These are phyloP conservation scores for Akanthomyces lecanii DNA, from an alignment of 2,329 filamentous ascomycete genomes.

Conservation along the genomic window DNA sequence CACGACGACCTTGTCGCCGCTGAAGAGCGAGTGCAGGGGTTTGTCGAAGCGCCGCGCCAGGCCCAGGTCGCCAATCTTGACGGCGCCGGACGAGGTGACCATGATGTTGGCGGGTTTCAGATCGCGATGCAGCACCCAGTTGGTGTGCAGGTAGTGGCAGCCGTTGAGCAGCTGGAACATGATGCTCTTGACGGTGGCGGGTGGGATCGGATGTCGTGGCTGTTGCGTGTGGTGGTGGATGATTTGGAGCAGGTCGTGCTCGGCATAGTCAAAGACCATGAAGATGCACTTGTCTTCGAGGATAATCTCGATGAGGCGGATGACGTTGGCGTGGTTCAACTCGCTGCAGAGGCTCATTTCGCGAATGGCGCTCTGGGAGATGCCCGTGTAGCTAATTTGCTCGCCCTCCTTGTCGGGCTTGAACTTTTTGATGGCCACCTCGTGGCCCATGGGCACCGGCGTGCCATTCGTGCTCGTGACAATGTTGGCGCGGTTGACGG, in stretches of 20 bases:
- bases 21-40: constrained; percentile 84
- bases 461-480: constrained; percentile 15
- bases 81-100: constrained; percentile 84
- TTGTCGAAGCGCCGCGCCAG: constrained; percentile 92
- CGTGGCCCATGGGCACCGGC: constrained; percentile 49
- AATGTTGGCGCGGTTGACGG: constrained; percentile 55
- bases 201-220: constrained; percentile 80
- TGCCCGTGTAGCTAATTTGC: constrained; percentile 88
- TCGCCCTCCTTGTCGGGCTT: constrained; percentile 99
- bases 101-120: constrained; percentile 98
- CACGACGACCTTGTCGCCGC: constrained; percentile 95
- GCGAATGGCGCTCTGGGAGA: constrained; percentile 93
- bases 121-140: constrained; percentile 96
- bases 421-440: constrained; percentile 99
- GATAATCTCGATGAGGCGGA: constrained; percentile 90
- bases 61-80: constrained; percentile 92
- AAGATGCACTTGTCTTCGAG: constrained; percentile 98
- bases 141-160: constrained; percentile 88
- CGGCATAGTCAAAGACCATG: constrained; percentile 98
- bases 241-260: constrained; percentile 95
- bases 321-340: constrained; percentile 81
- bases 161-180: constrained; percentile 95
- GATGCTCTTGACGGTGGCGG: constrained; percentile 85
- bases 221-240: constrained; percentile 96
- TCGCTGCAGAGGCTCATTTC: constrained; percentile 98